Conservation (phyloP, 176 grass and related monocot genomes). For the Tuctoria greenei region DNA sequence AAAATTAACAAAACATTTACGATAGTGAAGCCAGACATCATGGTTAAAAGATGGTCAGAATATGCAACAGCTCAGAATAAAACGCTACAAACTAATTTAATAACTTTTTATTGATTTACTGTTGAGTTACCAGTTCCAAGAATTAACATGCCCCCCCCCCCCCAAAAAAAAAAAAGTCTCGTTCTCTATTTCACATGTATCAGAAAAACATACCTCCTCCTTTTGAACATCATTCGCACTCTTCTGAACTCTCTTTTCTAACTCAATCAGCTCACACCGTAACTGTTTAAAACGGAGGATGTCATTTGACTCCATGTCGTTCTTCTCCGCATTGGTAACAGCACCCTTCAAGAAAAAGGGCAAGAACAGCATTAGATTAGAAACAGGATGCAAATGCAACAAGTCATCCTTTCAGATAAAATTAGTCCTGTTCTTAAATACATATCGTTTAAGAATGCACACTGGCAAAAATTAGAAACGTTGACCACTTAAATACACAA, state of each 20-base stretch:
- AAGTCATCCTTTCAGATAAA: conserved; percentile 20
- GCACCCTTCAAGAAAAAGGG: conserved; percentile 41
- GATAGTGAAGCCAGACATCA: neutral
- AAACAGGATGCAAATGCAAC: conserved; percentile 5
- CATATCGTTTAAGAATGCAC: neutral
- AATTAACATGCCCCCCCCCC: conserved; percentile 8
- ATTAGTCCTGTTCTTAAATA: neutral
- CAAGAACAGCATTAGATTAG: conserved; percentile 13
- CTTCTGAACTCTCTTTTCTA: conserved; percentile 92
- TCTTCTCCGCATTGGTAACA: conserved; percentile 47
- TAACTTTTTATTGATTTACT: neutral
- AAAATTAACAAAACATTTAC: neutral
- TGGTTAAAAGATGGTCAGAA: conserved; percentile 19
- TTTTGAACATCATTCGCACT: conserved; percentile 59
- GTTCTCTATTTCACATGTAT: conserved; percentile 19
- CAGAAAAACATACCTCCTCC: conserved; percentile 60
- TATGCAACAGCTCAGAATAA: conserved; percentile 32
- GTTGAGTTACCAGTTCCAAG: conserved; percentile 25
- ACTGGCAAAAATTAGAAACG: neutral
- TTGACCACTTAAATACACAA: neutral
- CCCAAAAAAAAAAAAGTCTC: neutral
- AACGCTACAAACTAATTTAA: conserved; percentile 20
- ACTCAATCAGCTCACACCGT: conserved; percentile 73
- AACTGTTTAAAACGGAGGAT: conserved; percentile 80
- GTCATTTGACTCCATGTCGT: conserved; percentile 55